A percentile compares a stretch with the other conserved stretches of the same genome.
Evolutionary conservation across 139 green algal species (phyloP).

Genomic region (Pleodorina starrii): DNA sequence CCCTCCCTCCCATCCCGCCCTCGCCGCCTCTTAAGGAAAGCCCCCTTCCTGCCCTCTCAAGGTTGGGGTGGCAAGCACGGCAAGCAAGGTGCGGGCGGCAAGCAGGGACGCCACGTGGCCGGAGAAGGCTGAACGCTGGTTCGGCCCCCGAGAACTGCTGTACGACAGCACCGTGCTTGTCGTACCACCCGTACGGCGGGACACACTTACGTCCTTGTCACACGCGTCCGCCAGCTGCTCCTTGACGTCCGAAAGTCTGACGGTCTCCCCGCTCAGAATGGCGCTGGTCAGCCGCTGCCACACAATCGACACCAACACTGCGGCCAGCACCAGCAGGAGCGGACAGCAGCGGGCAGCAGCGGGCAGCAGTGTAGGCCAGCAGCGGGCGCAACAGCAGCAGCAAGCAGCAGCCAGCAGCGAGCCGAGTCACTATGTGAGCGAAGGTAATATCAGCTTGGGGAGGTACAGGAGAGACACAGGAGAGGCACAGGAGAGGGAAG

Average conservation of each 20-base stretch:
- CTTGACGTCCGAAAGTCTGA: not conserved
- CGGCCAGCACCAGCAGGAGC: not conserved
- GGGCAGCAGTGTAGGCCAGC: not conserved
- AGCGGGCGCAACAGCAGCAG: not conserved
- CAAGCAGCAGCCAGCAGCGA: not conserved
- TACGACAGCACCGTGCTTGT: not conserved
- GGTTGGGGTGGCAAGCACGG: too few relatives aligned
- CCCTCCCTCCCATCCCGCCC: too few relatives aligned
- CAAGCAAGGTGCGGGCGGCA: too few relatives aligned
- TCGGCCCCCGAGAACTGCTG: not conserved
- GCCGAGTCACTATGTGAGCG: not conserved
- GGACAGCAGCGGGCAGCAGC: not conserved
- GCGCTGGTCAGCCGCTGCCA: slow-evolving; percentile 5
- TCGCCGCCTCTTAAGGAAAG: not conserved
- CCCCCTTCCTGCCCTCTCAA: not conserved
- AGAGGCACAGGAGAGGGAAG: too few relatives aligned
- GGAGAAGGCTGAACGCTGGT: not conserved
- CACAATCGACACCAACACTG: slow-evolving; percentile 31
- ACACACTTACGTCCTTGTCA: slow-evolving; percentile 38
- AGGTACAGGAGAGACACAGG: too few relatives aligned
- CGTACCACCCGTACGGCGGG: not conserved
- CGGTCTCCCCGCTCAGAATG: not conserved
- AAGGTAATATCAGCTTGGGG: not conserved
- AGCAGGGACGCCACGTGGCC: too few relatives aligned
- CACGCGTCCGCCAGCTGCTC: slow-evolving; percentile 9